These are phyloP conservation scores for Sugiyamaella japonica DNA, from an alignment of 1,139 yeast species.

Conservation along the genomic window DNA sequence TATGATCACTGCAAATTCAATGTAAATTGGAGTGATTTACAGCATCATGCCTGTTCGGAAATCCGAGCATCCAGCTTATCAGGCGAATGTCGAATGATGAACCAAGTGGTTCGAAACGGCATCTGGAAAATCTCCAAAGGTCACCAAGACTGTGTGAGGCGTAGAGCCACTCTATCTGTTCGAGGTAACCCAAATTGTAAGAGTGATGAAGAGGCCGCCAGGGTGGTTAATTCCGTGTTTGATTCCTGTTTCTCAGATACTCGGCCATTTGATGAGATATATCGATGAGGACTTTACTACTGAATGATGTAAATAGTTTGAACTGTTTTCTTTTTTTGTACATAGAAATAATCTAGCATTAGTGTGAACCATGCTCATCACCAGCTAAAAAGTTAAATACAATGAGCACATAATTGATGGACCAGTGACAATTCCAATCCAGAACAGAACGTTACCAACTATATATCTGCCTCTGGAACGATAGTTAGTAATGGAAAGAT, in stretches of 20 bases:
- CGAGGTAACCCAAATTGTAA: constrained; percentile 82
- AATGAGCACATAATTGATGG: constrained; percentile 87
- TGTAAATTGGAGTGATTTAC: constrained; percentile 77
- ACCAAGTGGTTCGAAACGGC: constrained; percentile 64
- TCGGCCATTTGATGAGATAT: constrained; percentile 91
- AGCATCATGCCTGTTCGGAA: constrained; percentile 97
- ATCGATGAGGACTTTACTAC: constrained; percentile 46
- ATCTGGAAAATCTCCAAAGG: constrained; percentile 69
- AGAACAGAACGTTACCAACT: constrained; percentile 79
- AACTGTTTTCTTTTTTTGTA: constrained; percentile 2
- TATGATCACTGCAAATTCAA: constrained; percentile 88
- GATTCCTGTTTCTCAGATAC: constrained; percentile 93
- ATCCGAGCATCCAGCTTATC: constrained; percentile 89
- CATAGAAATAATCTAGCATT: background rate
- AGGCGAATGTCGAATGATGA: constrained; percentile 93
- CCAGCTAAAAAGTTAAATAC: constrained; percentile 65
- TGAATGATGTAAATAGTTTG: background rate
- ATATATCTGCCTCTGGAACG: constrained; percentile 47
- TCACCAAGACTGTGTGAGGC: constrained; percentile 84
- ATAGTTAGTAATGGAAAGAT: background rate
- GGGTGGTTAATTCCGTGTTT: constrained; percentile 84
- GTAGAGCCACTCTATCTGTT: constrained; percentile 86
- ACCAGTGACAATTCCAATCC: constrained; percentile 90
- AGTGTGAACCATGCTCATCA: background rate
- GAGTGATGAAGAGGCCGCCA: constrained; percentile 69